Evolutionary conservation across 78 protist species (phyloP).

Genomic region (Guillardia theta): DNA sequence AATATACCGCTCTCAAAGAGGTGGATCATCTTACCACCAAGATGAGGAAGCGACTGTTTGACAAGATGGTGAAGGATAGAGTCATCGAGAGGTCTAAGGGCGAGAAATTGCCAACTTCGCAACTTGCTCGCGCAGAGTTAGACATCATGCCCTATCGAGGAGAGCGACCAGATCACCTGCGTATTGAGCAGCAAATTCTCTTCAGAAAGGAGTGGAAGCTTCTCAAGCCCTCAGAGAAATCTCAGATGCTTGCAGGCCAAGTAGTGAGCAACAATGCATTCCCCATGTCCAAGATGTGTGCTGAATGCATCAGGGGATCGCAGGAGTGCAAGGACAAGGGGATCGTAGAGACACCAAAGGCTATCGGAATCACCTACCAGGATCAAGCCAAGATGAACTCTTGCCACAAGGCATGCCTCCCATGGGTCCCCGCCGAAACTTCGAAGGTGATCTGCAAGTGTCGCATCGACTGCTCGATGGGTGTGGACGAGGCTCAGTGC

Average conservation of each 20-base stretch:
- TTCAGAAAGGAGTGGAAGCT: neutral
- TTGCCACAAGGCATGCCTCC: neutral
- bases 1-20: neutral
- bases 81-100: neutral
- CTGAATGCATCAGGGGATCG: neutral
- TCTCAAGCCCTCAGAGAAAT: neutral
- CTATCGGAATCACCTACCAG: neutral
- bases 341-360: neutral
- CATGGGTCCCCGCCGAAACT: neutral
- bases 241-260: neutral
- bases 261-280: neutral
- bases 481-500: neutral
- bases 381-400: neutral
- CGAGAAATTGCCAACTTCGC: neutral
- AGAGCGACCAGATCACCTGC: constrained; percentile 1
- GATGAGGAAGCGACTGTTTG: neutral
- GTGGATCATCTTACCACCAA: neutral
- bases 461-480: neutral
- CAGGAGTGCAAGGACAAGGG: neutral
- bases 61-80: neutral
- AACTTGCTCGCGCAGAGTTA: neutral
- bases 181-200: constrained; percentile 1
- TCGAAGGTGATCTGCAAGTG: neutral
- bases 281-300: neutral
- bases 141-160: neutral